These are phyloP conservation scores for Myriosclerotinia curreyana DNA, from an alignment of 2,329 filamentous ascomycete species.

Conservation along the genomic window DNA sequence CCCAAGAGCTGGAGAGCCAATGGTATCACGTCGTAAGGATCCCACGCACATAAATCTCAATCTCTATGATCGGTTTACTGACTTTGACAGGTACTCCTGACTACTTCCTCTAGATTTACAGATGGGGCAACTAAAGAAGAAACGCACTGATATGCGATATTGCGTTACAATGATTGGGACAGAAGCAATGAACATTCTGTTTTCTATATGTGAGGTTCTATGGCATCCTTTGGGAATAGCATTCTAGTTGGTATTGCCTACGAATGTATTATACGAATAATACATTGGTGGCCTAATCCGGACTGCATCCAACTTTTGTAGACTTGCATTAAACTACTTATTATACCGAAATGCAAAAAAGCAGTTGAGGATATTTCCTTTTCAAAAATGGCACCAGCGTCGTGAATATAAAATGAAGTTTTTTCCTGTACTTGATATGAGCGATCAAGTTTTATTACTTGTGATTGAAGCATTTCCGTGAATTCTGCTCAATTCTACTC, in stretches of 20 bases:
- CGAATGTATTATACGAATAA: conserved; percentile 16
- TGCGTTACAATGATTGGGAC: conserved; percentile 22
- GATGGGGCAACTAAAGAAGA: conserved; percentile 17
- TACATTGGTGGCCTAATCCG: conserved; percentile 20
- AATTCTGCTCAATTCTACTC: too few species aligned
- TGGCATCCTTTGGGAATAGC: conserved; percentile 25
- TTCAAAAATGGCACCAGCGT: background rate
- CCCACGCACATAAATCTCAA: background rate
- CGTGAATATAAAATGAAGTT: conserved; percentile 6
- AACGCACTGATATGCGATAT: conserved; percentile 20
- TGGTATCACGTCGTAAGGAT: conserved; percentile 84
- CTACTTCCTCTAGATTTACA: conserved; percentile 81
- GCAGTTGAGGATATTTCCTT: conserved; percentile 16
- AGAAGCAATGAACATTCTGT: conserved; percentile 32
- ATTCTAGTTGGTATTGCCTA: conserved; percentile 22
- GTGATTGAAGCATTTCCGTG: too few species aligned
- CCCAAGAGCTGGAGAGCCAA: conserved; percentile 93
- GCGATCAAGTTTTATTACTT: background rate
- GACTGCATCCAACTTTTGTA: conserved; percentile 31
- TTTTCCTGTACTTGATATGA: conserved; percentile 3
- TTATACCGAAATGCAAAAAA: conserved; percentile 36
- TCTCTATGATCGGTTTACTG: conserved; percentile 13
- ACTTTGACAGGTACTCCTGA: conserved; percentile 70
- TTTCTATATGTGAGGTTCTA: conserved; percentile 29
- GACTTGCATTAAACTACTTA: conserved; percentile 37